Conservation (phyloP, 2,329 filamentous ascomycete species). For the Apiospora malaysiana region DNA sequence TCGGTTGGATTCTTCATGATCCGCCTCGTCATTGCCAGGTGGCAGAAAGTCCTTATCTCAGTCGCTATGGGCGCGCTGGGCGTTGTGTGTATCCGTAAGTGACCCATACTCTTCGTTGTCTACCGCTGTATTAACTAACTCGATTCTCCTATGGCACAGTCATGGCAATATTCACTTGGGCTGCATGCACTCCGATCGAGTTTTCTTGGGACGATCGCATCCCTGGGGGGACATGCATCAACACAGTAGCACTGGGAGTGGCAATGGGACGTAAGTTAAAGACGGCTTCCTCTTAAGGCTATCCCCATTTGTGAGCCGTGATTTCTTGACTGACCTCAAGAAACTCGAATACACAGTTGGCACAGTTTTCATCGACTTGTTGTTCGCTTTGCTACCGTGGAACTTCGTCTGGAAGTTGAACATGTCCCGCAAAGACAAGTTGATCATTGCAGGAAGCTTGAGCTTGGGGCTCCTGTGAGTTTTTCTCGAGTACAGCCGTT, state of each 20-base stretch:
- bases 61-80: not conserved
- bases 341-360: not conserved
- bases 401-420: conserved; percentile 14
- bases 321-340: not conserved
- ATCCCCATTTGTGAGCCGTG: not conserved
- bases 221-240: not conserved
- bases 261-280: conserved; percentile 7
- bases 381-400: not conserved
- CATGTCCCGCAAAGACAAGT: conserved; percentile 5
- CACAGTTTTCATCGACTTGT: not conserved
- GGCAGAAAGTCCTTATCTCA: conserved; percentile 3
- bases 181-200: not conserved
- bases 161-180: conserved; percentile 5
- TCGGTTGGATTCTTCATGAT: conserved; percentile 14
- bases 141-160: not conserved
- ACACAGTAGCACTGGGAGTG: not conserved
- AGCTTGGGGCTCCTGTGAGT: not conserved
- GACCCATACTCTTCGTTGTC: no score
- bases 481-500: no score
- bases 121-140: not conserved
- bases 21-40: conserved; percentile 1
- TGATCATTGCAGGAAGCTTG: conserved; percentile 6
- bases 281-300: not conserved
- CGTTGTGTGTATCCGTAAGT: not conserved
- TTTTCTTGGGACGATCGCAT: conserved; percentile 6